Base-by-base conservation (phyloP, 257 asterid genomes). In the Petunia axillaris region DNA sequence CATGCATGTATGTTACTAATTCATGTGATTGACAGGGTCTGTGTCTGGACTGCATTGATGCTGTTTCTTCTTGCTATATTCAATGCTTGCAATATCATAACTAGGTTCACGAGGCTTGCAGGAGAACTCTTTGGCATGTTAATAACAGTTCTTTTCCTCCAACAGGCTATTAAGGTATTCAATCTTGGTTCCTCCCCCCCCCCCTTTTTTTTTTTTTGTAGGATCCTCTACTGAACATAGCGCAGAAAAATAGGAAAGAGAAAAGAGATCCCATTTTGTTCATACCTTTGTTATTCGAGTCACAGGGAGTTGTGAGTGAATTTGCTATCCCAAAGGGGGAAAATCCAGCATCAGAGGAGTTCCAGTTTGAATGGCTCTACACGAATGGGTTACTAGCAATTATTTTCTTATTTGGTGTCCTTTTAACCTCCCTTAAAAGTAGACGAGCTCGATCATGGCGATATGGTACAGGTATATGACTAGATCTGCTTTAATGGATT, bases 91-190 rank as follows among this genome's bases (percentile, higher is more conserved):
- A 82, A 90, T 48, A 83, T 94, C 85, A 94, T 94, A 86, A 83
- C 82, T 43, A 93, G 95, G 81, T 94, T 94, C 85, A 94, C 98
- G 3, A 91, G 98, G 87, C 87, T 93, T 70, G 97, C 98, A 46
- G 97, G 97, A 82, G 98, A 94, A 76, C 96, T 92, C 64, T 94
- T 94, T 57, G 96, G 98, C 90, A 94, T 94, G 98, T 85, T 92
- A 81, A 94, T 94, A 78, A 88, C 96, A 0, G 92, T 93, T 85
- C 96, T 94, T 55, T 94, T 94, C 91, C 83, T 92, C 82, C 97
- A 92, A 83, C 96, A 92, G 82, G 98, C 97, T 84, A 89, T 94
- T 78, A 92, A 91, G 97, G 97, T 92, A 81, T 62, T 35, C 64
- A 8, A 38, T 57, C 52, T 48, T 6, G 15, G 16, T n/a, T n/a